A percentile compares a stretch with the other conserved stretches of the same genome.
phyloP scores from a whole-genome alignment of 495 filamentous ascomycete genomes.

The Tuber microsphaerosporum region DNA sequence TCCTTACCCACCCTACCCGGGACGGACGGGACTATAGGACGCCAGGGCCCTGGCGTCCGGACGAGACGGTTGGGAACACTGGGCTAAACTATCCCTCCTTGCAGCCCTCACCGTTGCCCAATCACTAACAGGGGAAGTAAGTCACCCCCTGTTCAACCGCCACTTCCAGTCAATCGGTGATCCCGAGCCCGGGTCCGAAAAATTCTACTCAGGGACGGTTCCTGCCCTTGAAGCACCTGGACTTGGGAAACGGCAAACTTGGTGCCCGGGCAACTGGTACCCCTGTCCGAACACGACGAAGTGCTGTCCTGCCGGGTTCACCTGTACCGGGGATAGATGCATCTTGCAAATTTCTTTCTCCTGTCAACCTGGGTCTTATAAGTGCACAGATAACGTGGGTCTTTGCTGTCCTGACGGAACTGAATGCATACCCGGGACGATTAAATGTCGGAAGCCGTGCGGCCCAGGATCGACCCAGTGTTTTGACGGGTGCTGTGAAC shows the following conservation, averaged over 20 bases:
- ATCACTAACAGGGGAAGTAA: neutral
- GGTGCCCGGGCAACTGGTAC: neutral
- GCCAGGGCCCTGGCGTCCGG: too few relatives aligned
- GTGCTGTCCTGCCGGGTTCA: slow-evolving; percentile 7
- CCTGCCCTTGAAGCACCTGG: neutral
- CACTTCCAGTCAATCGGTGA: neutral
- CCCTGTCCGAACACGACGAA: neutral
- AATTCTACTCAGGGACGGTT: neutral
- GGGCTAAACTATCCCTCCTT: neutral
- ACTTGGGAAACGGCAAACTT: slow-evolving; percentile 9
- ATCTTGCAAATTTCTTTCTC: too few relatives aligned
- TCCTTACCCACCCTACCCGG: too few relatives aligned
- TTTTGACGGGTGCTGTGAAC: slow-evolving; percentile 13
- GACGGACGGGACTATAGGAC: too few relatives aligned
- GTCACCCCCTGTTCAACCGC: neutral
- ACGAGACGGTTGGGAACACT: too few relatives aligned
- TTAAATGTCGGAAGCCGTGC: slow-evolving; percentile 3
- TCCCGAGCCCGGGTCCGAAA: neutral
- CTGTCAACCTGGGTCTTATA: neutral
- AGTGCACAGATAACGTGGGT: slow-evolving; percentile 2
- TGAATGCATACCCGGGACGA: slow-evolving; percentile 10
- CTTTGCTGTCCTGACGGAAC: slow-evolving; percentile 11
- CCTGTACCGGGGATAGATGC: neutral
- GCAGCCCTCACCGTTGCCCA: neutral
- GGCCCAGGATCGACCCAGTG: neutral